Evolutionary conservation across 192 early-diverging fungal species (phyloP), one percentile per base, ranked within the genome.

Genomic region (Radiomyces spectabilis): DNA sequence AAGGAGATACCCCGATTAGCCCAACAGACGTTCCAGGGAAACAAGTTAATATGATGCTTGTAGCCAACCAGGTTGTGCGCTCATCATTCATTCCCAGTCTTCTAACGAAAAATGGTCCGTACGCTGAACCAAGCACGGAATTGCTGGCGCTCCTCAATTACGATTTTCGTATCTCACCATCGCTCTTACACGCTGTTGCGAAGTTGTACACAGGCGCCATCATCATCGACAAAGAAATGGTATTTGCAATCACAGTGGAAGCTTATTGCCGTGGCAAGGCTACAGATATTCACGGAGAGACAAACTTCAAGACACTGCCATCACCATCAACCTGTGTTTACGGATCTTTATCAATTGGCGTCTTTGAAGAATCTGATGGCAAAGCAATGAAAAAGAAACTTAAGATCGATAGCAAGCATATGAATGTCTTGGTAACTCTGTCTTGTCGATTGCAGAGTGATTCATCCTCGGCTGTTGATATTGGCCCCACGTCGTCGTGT

Each of bases 1-100:
- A 44, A 44, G 18, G 42, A 44, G 42, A 44, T 44, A 44, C 42
- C 42, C 42, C 42, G 22, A 44, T 44, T 44, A 19, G 27, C 22
- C 42, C 42, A 44, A 44, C 42, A 44, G 42, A 44, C 42, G 42
- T 44, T 44, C 42, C 42, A 44, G 42, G 42, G 27, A 44, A 44
- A 44, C 42, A 44, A 44, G 42, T 44, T 25, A 44, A 19, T 44
- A 44, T 19, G 18, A 21, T 44, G 18, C 27, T 9, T 25, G 18
- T 44, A 44, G 42, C 27, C 42, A 44, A 44, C 18, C 42, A 44
- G 42, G 27, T 44, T 44, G 3, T 44, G 18, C 42, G 42, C 18
- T 44, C 42, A 44, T 44, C 18, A 44, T 44, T 44, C 42, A 44
- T 44, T 44, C 42, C 42, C 3, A 44, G 27, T 44, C 18, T 44